Evolutionary conservation across 2,329 filamentous ascomycete species (phyloP).

Genomic region (Cercospora janseana): DNA sequence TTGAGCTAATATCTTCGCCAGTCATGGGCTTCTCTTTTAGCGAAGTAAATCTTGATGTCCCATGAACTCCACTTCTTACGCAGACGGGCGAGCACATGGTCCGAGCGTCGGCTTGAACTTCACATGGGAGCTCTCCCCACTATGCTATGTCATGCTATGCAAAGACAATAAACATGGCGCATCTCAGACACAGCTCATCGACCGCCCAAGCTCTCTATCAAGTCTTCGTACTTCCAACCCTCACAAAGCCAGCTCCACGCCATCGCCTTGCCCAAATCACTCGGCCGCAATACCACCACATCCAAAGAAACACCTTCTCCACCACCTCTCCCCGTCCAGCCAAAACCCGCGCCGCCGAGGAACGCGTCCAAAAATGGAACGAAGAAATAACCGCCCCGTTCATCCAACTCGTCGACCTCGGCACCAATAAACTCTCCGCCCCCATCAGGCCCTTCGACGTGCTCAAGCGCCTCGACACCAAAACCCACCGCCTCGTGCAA

Average conservation of each 20-base stretch:
- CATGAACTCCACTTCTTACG: neutral
- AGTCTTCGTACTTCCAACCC: slow-evolving; percentile 44
- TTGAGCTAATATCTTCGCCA: no score
- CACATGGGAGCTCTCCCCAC: neutral
- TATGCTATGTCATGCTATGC: neutral
- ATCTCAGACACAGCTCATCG: slow-evolving; percentile 19
- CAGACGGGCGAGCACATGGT: no score
- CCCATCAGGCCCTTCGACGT: slow-evolving; percentile 35
- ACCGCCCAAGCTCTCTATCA: slow-evolving; percentile 43
- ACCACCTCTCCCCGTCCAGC: slow-evolving; percentile 28
- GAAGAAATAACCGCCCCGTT: slow-evolving; percentile 47
- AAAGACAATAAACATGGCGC: slow-evolving; percentile 13
- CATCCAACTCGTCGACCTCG: slow-evolving; percentile 47
- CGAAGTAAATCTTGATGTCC: neutral
- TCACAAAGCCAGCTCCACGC: slow-evolving; percentile 12
- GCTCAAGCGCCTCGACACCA: slow-evolving; percentile 50
- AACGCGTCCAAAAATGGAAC: slow-evolving; percentile 47
- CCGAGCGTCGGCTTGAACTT: no score
- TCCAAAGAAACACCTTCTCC: slow-evolving; percentile 30
- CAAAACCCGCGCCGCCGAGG: slow-evolving; percentile 40
- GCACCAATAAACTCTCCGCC: slow-evolving; percentile 37
- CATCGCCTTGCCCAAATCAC: slow-evolving; percentile 18
- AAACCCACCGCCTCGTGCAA: slow-evolving; percentile 53
- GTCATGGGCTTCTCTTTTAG: no score
- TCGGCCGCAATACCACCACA: slow-evolving; percentile 19